These are phyloP conservation scores for Aspergillus ochraceoroseus DNA, from an alignment of 2,329 filamentous ascomycete genomes.

Conservation along the genomic window DNA sequence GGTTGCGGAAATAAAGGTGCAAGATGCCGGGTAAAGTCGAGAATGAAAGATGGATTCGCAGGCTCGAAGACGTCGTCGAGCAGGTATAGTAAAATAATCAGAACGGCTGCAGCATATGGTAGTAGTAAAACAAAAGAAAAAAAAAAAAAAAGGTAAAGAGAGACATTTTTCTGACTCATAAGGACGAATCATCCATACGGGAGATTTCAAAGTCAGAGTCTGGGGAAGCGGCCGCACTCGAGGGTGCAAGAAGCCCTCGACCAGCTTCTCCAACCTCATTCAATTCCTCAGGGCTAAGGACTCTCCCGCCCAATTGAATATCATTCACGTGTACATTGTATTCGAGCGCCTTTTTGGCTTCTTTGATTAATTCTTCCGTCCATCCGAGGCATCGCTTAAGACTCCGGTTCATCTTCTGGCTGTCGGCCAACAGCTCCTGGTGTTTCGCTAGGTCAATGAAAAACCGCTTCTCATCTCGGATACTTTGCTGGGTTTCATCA, in stretches of 20 bases:
- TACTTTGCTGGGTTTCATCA: constrained; percentile 52
- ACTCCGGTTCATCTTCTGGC: constrained; percentile 92
- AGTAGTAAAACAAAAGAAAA: constrained; percentile 7
- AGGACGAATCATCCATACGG: neutral
- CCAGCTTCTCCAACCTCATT: constrained; percentile 25
- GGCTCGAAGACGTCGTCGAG: neutral
- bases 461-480: constrained; percentile 75
- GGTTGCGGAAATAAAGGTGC: no score
- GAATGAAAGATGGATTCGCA: neutral
- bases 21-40: no score
- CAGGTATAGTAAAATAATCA: neutral
- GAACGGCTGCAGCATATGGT: neutral
- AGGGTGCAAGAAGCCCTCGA: constrained; percentile 7
- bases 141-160: constrained; percentile 1
- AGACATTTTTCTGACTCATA: neutral
- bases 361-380: constrained; percentile 84
- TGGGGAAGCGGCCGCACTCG: no score
- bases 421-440: constrained; percentile 79
- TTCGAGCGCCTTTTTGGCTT: constrained; percentile 79
- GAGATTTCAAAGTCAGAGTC: no score
- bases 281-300: constrained; percentile 65
- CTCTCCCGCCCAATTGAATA: constrained; percentile 72
- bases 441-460: constrained; percentile 82
- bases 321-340: constrained; percentile 77
- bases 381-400: constrained; percentile 82